Percentiles rank a stretch among this genome's conserved stretches.
phyloP scores from a whole-genome alignment of 768 basidiomycete species.

The Pulveroboletus frians region DNA sequence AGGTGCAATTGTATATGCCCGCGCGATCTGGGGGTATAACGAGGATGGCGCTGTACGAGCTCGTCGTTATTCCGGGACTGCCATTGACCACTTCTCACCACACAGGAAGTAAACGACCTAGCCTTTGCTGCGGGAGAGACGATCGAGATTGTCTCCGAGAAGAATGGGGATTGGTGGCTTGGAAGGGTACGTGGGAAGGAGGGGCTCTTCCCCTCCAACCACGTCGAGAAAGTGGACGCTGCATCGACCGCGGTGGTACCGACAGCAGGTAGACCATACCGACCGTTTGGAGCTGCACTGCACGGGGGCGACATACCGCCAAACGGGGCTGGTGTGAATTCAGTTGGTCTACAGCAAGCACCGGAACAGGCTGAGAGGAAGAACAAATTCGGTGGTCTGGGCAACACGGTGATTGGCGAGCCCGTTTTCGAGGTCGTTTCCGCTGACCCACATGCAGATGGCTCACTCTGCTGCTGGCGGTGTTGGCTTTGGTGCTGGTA shows the following conservation, averaged over 20 bases:
- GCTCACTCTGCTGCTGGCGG: slow-evolving; percentile 63
- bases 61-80: background rate
- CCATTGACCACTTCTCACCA: slow-evolving; percentile 3
- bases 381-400: slow-evolving; percentile 51
- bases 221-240: slow-evolving; percentile 58
- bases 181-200: slow-evolving; percentile 58
- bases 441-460: slow-evolving; percentile 35
- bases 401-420: slow-evolving; percentile 45
- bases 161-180: slow-evolving; percentile 85
- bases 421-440: slow-evolving; percentile 1
- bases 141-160: slow-evolving; percentile 74
- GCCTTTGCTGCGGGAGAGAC: slow-evolving; percentile 71
- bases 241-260: background rate
- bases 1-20: slow-evolving; percentile 33
- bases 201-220: slow-evolving; percentile 74
- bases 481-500: slow-evolving; percentile 73
- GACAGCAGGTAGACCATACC: slow-evolving; percentile 21
- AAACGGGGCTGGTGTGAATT: slow-evolving; percentile 24
- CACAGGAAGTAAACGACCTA: slow-evolving; percentile 73
- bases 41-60: slow-evolving; percentile 46
- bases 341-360: slow-evolving; percentile 27
- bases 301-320: slow-evolving; percentile 31
- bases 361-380: slow-evolving; percentile 42
- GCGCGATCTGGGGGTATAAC: slow-evolving; percentile 65
- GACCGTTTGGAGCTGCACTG: slow-evolving; percentile 36